Evolutionary conservation across 2,329 filamentous ascomycete genomes (phyloP).

Genomic region (Colletotrichum chlorophyti): DNA sequence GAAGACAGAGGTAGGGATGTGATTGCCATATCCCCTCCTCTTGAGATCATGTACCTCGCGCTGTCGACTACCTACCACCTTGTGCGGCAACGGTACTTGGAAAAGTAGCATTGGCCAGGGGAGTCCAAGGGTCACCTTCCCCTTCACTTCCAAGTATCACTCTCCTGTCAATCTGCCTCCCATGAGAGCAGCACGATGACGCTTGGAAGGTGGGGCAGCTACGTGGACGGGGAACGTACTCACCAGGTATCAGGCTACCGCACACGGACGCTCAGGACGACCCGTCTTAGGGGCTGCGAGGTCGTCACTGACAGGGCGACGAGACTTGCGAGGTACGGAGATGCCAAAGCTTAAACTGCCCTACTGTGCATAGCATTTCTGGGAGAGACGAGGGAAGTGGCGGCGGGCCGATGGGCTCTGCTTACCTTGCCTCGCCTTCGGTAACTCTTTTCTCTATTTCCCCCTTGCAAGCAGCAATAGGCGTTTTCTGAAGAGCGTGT

Average conservation of each 20-base stretch:
- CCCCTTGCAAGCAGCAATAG: too few species aligned
- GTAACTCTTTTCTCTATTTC: too few species aligned
- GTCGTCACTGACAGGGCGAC: conserved; percentile 14
- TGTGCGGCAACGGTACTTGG: too few species aligned
- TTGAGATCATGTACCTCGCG: too few species aligned
- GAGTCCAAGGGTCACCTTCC: not conserved
- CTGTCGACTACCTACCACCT: too few species aligned
- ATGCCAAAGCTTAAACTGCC: conserved; percentile 25
- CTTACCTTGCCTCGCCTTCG: too few species aligned
- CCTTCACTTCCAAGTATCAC: not conserved
- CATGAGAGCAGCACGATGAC: conserved; percentile 6
- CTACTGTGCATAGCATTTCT: too few species aligned
- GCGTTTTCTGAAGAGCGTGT: too few species aligned
- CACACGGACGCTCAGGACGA: not conserved
- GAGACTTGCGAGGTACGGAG: conserved; percentile 8
- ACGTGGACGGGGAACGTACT: not conserved
- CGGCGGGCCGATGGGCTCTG: not conserved
- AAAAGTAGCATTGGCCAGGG: not conserved
- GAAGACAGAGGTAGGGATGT: too few species aligned
- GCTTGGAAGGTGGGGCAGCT: conserved; percentile 19
- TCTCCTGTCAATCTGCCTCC: not conserved
- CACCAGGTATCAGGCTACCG: conserved; percentile 10
- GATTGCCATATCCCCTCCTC: too few species aligned
- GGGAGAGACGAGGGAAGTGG: too few species aligned
- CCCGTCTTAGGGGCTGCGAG: not conserved